Conservation (phyloP, 2,329 filamentous ascomycete species). For the Ceratocystis huliohia region DNA sequence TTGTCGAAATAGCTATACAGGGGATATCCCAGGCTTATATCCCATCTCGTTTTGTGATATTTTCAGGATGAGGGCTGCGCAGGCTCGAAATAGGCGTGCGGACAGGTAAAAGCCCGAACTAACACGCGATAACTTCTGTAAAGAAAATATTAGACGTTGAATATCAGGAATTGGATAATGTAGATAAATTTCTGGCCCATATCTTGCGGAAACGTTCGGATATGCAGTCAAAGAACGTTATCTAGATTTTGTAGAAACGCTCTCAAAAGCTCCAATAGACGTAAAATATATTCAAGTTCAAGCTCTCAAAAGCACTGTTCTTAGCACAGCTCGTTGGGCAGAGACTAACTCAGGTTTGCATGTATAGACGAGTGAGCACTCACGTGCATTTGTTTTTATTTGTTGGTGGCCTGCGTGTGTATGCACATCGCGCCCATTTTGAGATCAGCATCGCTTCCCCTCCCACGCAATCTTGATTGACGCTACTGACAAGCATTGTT, state of each 20-base stretch:
- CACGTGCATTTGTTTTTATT: neutral
- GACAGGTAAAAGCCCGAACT: neutral
- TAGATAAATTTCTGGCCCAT: neutral
- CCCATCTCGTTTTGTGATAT: neutral
- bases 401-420: neutral
- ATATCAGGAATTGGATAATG: neutral
- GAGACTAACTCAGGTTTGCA: neutral
- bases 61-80: neutral
- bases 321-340: too few species aligned
- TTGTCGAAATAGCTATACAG: neutral
- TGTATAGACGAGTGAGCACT: neutral
- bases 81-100: neutral
- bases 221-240: neutral
- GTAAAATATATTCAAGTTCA: too few species aligned
- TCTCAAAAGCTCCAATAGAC: neutral
- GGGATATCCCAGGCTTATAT: neutral
- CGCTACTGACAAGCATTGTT: neutral
- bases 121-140: neutral
- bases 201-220: neutral
- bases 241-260: neutral
- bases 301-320: neutral
- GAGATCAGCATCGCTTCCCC: neutral
- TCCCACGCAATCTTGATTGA: neutral
- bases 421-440: neutral
- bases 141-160: neutral